Percentiles rank a stretch among this genome's conserved stretches.
Evolutionary conservation across 352 stramenopile genomes (phyloP).

Genomic region (Globisporangium sylvaticum): DNA sequence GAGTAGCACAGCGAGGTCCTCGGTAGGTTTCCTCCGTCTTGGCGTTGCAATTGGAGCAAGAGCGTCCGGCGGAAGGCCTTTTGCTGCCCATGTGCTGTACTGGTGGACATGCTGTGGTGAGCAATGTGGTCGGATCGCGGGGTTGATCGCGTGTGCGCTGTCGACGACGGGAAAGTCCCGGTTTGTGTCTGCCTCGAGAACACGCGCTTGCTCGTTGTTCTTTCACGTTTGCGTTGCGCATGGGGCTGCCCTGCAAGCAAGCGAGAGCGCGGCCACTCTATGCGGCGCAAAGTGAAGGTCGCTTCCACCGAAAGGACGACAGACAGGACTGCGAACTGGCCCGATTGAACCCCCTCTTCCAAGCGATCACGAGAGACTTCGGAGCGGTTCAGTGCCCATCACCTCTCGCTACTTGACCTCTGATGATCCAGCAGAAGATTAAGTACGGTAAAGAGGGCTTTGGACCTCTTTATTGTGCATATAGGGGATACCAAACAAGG

Average conservation of each 20-base stretch:
- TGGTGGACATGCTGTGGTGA: no score
- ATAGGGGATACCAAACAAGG: no score
- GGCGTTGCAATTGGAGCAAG: no score
- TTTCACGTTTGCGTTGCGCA: no score
- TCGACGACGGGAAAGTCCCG: background rate
- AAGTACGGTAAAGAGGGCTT: background rate
- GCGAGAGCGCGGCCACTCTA: no score
- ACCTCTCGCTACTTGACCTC: background rate
- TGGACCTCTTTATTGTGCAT: background rate
- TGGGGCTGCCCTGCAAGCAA: no score
- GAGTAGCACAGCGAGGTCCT: no score
- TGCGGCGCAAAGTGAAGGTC: background rate
- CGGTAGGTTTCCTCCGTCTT: no score
- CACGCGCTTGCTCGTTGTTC: no score
- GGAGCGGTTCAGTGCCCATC: background rate
- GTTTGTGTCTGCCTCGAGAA: background rate
- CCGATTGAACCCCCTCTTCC: background rate
- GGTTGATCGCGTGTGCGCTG: background rate
- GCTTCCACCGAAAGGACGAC: slow-evolving; percentile 10
- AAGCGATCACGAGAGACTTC: background rate
- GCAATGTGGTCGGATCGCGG: background rate
- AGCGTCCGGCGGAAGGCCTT: no score
- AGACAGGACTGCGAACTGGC: background rate
- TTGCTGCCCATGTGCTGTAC: no score
- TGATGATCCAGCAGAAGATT: background rate